Conservation (phyloP, 257 asterid species). For the Scutellaria galericulata region DNA sequence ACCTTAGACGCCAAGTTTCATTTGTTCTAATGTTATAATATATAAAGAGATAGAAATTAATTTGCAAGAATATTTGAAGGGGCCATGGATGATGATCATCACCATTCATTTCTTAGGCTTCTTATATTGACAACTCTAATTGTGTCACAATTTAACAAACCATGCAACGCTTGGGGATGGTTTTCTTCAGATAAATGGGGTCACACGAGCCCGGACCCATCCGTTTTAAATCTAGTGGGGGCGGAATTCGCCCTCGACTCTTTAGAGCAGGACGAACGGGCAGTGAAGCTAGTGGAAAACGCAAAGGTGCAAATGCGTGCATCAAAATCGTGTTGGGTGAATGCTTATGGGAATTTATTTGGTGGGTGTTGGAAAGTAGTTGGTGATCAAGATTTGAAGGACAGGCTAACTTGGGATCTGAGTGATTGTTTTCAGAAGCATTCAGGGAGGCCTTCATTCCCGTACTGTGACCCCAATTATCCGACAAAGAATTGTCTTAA, state of each 20-base stretch:
- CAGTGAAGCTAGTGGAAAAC: slow-evolving; percentile 41
- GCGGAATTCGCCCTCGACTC: slow-evolving; percentile 62
- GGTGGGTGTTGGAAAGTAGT: slow-evolving; percentile 52
- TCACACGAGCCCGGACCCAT: neutral
- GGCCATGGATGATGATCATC: neutral
- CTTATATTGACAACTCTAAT: slow-evolving; percentile 34
- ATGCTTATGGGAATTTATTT: slow-evolving; percentile 52
- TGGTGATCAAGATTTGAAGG: slow-evolving; percentile 55
- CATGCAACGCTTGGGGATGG: slow-evolving; percentile 44
- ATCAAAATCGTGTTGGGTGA: slow-evolving; percentile 56
- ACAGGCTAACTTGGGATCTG: slow-evolving; percentile 66
- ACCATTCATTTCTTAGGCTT: neutral
- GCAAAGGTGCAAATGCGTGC: slow-evolving; percentile 45
- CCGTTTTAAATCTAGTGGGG: slow-evolving; percentile 24
- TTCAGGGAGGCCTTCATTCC: slow-evolving; percentile 54
- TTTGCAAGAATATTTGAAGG: neutral
- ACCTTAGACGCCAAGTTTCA: slow-evolving; percentile 33
- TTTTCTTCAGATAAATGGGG: slow-evolving; percentile 29
- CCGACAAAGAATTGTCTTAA: slow-evolving; percentile 49
- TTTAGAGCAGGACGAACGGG: slow-evolving; percentile 41
- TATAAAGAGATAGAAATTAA: neutral
- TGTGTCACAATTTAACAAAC: slow-evolving; percentile 34
- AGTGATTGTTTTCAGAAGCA: slow-evolving; percentile 64
- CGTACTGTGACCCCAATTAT: slow-evolving; percentile 46
- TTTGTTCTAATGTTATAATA: neutral